Evolutionary conservation across 2,329 filamentous ascomycete species (phyloP).

Genomic region (Curvularia sp.): DNA sequence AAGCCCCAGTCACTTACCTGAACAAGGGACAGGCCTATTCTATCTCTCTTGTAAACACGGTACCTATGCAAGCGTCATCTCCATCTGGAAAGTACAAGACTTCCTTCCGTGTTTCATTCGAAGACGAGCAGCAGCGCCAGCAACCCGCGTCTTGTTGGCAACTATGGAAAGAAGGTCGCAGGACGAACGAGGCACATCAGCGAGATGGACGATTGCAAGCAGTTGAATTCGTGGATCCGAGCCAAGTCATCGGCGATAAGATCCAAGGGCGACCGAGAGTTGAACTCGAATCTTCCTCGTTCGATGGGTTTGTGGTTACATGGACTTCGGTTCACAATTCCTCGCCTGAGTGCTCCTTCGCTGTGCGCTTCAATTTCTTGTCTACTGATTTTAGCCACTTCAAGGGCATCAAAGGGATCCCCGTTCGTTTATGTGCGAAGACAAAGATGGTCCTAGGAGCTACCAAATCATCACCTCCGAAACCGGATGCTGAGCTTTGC

Average conservation of each 20-base stretch:
- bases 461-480: conserved; percentile 54
- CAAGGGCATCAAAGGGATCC: conserved; percentile 97
- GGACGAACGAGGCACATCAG: conserved; percentile 94
- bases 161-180: conserved; percentile 93
- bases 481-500: conserved; percentile 72
- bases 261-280: conserved; percentile 56
- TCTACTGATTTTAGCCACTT: conserved; percentile 99
- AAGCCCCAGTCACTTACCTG: conserved; percentile 96
- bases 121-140: conserved; percentile 90
- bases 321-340: conserved; percentile 77
- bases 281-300: conserved; percentile 70
- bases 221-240: conserved; percentile 85
- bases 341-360: conserved; percentile 78
- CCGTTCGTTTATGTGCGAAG: conserved; percentile 90
- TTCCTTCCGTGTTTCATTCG: conserved; percentile 93
- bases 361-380: conserved; percentile 96
- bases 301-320: conserved; percentile 90
- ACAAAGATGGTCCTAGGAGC: conserved; percentile 71
- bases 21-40: conserved; percentile 98
- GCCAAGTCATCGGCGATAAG: conserved; percentile 62
- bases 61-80: conserved; percentile 61
- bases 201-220: conserved; percentile 90
- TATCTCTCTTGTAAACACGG: conserved; percentile 81
- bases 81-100: conserved; percentile 80
- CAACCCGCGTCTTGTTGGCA: conserved; percentile 86